Evolutionary conservation across 2,329 filamentous ascomycete species (phyloP).

Genomic region (Cladophialophora chaetospira): DNA sequence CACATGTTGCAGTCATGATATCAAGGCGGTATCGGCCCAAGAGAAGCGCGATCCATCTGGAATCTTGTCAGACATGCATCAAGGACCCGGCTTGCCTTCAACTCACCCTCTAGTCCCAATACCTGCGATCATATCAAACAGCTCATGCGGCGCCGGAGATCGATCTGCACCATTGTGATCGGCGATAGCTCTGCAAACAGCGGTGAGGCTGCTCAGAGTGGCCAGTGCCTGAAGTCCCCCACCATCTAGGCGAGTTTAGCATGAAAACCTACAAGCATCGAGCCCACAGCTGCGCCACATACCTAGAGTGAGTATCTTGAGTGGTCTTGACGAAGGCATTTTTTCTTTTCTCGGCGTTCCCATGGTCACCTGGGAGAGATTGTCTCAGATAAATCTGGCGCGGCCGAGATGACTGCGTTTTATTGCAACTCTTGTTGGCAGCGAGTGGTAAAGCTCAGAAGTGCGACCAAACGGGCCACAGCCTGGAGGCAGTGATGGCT

Average conservation of each 20-base stretch:
- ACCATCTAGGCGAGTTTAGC: conserved; percentile 14
- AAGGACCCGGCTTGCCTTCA: background rate
- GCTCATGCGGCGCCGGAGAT: conserved; percentile 21
- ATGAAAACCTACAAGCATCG: background rate
- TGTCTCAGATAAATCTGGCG: background rate
- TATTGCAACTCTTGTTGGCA: background rate
- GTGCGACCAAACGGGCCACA: too few species aligned
- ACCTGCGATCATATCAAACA: conserved; percentile 28
- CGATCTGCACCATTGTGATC: conserved; percentile 17
- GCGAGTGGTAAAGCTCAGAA: background rate
- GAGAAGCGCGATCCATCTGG: conserved; percentile 26
- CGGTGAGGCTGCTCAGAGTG: conserved; percentile 26
- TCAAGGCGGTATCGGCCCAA: conserved; percentile 28
- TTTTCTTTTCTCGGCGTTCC: background rate
- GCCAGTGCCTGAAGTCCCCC: conserved; percentile 27
- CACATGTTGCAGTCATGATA: conserved; percentile 20
- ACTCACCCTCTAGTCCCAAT: conserved; percentile 26
- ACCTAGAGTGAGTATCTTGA: conserved; percentile 29
- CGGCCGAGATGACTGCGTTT: background rate
- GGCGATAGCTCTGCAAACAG: conserved; percentile 25
- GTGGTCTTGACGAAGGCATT: conserved; percentile 12
- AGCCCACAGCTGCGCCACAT: background rate
- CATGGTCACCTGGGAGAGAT: background rate
- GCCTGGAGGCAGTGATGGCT: background rate
- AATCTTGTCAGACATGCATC: background rate